Evolutionary conservation across 1,139 yeast genomes (phyloP), one percentile per base, ranked within the genome.

Genomic region (Yarrowia galli): DNA sequence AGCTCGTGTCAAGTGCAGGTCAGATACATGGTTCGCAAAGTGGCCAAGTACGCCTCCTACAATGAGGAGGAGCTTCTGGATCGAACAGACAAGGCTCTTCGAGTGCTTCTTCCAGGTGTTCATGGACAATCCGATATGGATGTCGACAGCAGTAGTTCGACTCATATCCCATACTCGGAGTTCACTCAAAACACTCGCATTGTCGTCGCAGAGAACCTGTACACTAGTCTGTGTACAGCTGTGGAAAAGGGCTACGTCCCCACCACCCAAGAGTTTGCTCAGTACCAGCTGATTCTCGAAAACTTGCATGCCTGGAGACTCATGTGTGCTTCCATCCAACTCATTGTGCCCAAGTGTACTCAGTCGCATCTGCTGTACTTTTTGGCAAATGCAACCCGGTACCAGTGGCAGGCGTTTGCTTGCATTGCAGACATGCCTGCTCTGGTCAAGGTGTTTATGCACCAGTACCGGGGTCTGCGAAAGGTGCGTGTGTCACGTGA

Each of bases 401-500:
- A 72, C 46, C 71, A 75, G 51, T 46, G 71, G 28, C 67, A 63
- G n/a, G 69, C 70, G 15, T 73, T 75, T 67, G 71, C 74, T 2
- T 72, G 75, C 1, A 68, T 75, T 43, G 75, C 73, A 7, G 71
- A 74, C 58, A 64, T 74, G 25, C 61, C 70, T 15, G 74, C 72
- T 32, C 64, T 75, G 36, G 69, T 75, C 10, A 70, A 69, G 51
- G 66, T 71, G 42, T 70, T 75, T 42, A 70, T 74, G 38, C 53
- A 67, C 16, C 76, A 71, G 67, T 72, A 69, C 68, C 69, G 70
- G 46, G 61, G 71, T 5, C 68, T 74, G 20, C 72, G 73, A 54
- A 74, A 74, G 65, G 61, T 73, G 8, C 71, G 71, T 48, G 69
- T 74, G 53, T 73, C 78, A 2, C 51, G 64, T 45, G 75, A 73